Conservation (phyloP, 768 basidiomycete species). For the Tricholoma furcatifolium region DNA sequence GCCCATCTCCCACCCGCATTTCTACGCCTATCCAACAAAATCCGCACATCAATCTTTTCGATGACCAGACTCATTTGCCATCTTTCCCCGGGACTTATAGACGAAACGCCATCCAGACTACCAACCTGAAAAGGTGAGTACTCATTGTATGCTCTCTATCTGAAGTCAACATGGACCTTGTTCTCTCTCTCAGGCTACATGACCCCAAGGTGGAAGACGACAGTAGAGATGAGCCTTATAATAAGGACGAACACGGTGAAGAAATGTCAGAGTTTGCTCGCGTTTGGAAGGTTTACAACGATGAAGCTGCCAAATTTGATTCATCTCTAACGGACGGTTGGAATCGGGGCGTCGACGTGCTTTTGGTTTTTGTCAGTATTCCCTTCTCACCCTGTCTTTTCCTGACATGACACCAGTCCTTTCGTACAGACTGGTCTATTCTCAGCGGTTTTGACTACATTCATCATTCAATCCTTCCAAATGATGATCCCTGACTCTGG, state of each 20-base stretch:
- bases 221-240: constrained; percentile 1
- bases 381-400: neutral
- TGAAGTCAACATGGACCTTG: neutral
- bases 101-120: constrained; percentile 2
- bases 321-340: constrained; percentile 33
- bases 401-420: neutral
- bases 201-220: neutral
- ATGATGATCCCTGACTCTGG: constrained; percentile 31
- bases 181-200: neutral
- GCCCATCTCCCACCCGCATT: constrained; percentile 9
- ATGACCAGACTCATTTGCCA: neutral
- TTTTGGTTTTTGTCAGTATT: constrained; percentile 42
- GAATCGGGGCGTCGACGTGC: constrained; percentile 41
- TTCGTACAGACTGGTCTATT: constrained; percentile 37
- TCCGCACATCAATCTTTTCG: constrained; percentile 4
- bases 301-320: constrained; percentile 37
- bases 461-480: constrained; percentile 42
- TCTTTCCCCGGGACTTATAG: constrained; percentile 7
- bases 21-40: constrained; percentile 10
- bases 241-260: constrained; percentile 28
- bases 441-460: constrained; percentile 42
- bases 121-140: constrained; percentile 9
- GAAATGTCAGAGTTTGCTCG: constrained; percentile 33
- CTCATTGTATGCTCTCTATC: neutral
- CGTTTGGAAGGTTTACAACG: constrained; percentile 43